Percentiles rank a stretch among this genome's conserved stretches.
These are phyloP conservation scores for Chalaropsis ovoidea DNA, from an alignment of 2,329 filamentous ascomycete genomes.

Conservation along the genomic window DNA sequence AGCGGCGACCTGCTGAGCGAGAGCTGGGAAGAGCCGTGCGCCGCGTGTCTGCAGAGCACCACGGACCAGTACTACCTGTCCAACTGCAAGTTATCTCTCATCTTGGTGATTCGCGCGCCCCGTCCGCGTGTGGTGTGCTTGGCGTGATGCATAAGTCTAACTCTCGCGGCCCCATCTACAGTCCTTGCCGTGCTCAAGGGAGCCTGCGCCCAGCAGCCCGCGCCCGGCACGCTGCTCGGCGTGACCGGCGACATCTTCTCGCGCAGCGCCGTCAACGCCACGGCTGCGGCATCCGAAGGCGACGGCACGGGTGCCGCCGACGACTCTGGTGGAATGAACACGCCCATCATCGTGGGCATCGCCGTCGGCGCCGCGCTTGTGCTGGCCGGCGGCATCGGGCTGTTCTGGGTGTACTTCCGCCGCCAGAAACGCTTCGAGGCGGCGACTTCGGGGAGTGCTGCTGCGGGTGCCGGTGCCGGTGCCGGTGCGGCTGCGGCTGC, in stretches of 20 bases:
- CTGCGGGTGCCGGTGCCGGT: background rate
- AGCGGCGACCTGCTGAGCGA: slow-evolving; percentile 31
- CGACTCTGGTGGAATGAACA: slow-evolving; percentile 34
- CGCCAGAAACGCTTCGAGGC: slow-evolving; percentile 32
- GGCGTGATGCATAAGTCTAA: slow-evolving; percentile 24
- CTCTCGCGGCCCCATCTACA: slow-evolving; percentile 28
- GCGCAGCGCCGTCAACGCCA: slow-evolving; percentile 34
- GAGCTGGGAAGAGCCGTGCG: slow-evolving; percentile 33
- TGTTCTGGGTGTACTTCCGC: slow-evolving; percentile 43
- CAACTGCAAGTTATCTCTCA: slow-evolving; percentile 38
- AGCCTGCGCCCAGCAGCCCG: slow-evolving; percentile 40
- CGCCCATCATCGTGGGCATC: slow-evolving; percentile 46
- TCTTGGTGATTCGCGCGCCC: too few relatives aligned
- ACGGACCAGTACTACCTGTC: slow-evolving; percentile 37
- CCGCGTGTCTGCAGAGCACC: slow-evolving; percentile 38
- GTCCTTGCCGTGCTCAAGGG: slow-evolving; percentile 41
- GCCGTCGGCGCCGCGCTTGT: slow-evolving; percentile 38
- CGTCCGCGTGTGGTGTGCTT: background rate
- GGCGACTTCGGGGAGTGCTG: background rate
- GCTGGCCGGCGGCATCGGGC: slow-evolving; percentile 35
- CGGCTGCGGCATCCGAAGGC: slow-evolving; percentile 27
- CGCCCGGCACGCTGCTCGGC: slow-evolving; percentile 33
- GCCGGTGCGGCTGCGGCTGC: background rate
- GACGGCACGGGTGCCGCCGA: slow-evolving; percentile 29
- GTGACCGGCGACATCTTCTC: slow-evolving; percentile 39